Base-by-base conservation (phyloP, 2,329 filamentous ascomycete genomes). In the Scorias spongiosa region DNA sequence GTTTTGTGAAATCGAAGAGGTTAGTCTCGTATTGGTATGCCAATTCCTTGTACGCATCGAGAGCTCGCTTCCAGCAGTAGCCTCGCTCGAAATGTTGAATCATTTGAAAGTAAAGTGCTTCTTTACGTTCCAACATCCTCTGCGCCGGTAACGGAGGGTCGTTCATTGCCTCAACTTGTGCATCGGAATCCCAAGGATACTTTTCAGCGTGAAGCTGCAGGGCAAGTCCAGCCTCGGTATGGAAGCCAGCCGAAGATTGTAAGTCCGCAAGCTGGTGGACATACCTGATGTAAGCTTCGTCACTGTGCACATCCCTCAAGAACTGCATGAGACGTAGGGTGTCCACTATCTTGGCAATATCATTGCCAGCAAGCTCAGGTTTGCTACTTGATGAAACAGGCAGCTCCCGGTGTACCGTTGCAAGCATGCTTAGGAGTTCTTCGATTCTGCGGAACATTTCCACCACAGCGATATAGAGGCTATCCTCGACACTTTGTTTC, bases 281-380 rank as follows among this genome's bases (percentile, higher is more conserved):
- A 56, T 96, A 95, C 51, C 87, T 81, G 50, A 94, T 83, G 62
- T 94, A 96, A 45, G 95, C 94, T 56, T 95, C 88, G 60, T 94
- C 87, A 57, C 93, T 93, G 52, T 93, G 84, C 81, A 95, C 93
- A 58, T 95, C 87, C 51, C 87, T 83, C 53, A 96, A 73, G 64
- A 95, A 96, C 54, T 95, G 86, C 88, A 96, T 95, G 20, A 96
- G 69, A 44, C 85, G 78, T 42, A 96, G 67, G 1, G 86, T 85
- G 61, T 95, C 87, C 63, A 94, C 84, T 50, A 93, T 83, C 48
- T 84, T 78, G 7, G 82, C 81, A 1, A 84, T 80, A 57, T 94
- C 86, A 39, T 58, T 59, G 41, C 51, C 51, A 4, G 70, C 74
- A 32, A 70, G 72, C 43, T 84, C 84, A 1, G 80, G 80, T 7